Percentiles rank a stretch among this genome's conserved stretches.
Evolutionary conservation across 169 alveolate genomes (phyloP).

Genomic region (Eimeria sp.): DNA sequence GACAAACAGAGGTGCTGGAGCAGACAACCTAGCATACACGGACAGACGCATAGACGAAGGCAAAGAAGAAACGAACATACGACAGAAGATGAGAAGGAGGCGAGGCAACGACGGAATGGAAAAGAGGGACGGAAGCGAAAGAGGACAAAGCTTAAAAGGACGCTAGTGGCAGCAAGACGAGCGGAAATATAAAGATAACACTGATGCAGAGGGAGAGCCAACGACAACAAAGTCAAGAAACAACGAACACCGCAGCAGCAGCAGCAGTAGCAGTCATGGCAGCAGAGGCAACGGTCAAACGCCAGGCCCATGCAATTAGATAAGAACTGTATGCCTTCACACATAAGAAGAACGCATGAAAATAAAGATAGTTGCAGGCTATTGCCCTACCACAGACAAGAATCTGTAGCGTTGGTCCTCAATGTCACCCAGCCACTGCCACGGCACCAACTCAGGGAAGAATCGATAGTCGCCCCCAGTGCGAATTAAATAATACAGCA

Average conservation of each 20-base stretch:
- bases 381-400: conserved; percentile 85
- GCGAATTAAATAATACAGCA: conserved; percentile 89
- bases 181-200: too few relatives aligned
- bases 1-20: too few relatives aligned
- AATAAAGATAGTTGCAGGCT: background rate
- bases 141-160: too few relatives aligned
- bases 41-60: too few relatives aligned
- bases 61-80: too few relatives aligned
- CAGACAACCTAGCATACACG: too few relatives aligned
- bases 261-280: background rate
- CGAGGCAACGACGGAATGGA: too few relatives aligned
- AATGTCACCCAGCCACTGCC: conserved; percentile 92
- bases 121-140: too few relatives aligned
- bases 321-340: background rate
- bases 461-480: conserved; percentile 92
- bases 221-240: background rate
- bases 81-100: too few relatives aligned
- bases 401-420: conserved; percentile 89
- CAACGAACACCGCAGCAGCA: background rate
- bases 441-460: conserved; percentile 92
- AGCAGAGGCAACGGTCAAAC: background rate
- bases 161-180: too few relatives aligned
- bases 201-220: background rate
- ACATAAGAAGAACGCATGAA: background rate
- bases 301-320: background rate